Evolutionary conservation across 306 rosid genomes (phyloP).

Genomic region (Crotalaria pallida): DNA sequence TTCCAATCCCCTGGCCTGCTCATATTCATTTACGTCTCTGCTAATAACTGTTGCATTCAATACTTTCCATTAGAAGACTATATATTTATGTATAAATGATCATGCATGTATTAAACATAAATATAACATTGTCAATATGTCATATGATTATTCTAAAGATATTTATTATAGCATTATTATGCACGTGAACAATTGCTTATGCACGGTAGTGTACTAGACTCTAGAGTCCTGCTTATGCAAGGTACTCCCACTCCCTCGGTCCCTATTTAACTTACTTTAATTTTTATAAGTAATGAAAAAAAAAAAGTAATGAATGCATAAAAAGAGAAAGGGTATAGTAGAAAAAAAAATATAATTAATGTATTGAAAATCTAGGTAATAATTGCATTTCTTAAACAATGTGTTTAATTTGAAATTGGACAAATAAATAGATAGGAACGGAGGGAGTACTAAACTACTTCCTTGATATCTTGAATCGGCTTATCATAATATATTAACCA

Average conservation of each 20-base stretch:
- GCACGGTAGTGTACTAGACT: no score
- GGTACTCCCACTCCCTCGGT: no score
- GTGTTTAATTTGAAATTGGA: no score
- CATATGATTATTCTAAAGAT: not conserved
- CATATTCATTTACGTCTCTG: constrained; percentile 41
- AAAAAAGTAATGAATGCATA: no score
- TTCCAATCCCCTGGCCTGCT: constrained; percentile 99
- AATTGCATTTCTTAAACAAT: no score
- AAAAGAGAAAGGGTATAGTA: no score
- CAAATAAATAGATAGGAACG: no score
- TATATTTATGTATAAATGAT: not conserved
- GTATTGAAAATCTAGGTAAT: no score
- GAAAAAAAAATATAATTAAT: no score
- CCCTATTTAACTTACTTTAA: no score
- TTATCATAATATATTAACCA: constrained; percentile 3
- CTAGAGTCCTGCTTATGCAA: no score
- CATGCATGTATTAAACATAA: not conserved
- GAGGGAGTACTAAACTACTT: constrained; percentile 10
- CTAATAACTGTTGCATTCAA: constrained; percentile 20
- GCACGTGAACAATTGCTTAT: not conserved
- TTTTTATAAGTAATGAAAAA: no score
- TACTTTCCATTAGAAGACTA: not conserved
- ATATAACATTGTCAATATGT: not conserved
- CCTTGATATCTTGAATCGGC: constrained; percentile 12
- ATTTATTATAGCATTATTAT: not conserved